Conservation (phyloP, 345 rosid genomes). For the Excoecaria cochinchinensis region DNA sequence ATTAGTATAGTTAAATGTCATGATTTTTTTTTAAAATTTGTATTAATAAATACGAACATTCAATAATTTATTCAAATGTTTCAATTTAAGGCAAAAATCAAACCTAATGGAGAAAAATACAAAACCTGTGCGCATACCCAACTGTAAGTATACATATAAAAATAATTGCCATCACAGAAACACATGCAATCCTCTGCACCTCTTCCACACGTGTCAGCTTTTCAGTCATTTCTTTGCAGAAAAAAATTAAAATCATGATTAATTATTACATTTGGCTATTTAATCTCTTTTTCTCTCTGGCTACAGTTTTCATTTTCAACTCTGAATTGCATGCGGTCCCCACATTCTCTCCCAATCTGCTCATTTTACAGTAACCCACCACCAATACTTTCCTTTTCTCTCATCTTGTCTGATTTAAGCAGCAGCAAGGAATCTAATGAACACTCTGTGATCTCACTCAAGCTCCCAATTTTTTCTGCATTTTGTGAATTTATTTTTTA, state of each 20-base stretch:
- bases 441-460: background rate
- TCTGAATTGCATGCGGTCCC: background rate
- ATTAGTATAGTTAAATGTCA: no score
- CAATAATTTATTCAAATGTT: no score
- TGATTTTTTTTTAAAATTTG: no score
- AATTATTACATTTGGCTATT: no score
- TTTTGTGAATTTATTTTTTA: background rate
- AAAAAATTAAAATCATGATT: background rate
- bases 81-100: no score
- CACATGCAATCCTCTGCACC: conserved; percentile 18
- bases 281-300: background rate
- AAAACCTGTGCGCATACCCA: no score
- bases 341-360: background rate
- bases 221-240: background rate
- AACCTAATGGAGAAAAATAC: no score
- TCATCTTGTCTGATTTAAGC: background rate
- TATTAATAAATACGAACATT: no score
- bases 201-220: conserved; percentile 14
- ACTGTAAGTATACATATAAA: no score
- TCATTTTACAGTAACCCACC: background rate
- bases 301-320: background rate
- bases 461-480: background rate
- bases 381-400: background rate
- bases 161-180: conserved; percentile 15
- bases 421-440: background rate